phyloP scores from a whole-genome alignment of 495 filamentous ascomycete species.

The Hypoxylon subgilvum region DNA sequence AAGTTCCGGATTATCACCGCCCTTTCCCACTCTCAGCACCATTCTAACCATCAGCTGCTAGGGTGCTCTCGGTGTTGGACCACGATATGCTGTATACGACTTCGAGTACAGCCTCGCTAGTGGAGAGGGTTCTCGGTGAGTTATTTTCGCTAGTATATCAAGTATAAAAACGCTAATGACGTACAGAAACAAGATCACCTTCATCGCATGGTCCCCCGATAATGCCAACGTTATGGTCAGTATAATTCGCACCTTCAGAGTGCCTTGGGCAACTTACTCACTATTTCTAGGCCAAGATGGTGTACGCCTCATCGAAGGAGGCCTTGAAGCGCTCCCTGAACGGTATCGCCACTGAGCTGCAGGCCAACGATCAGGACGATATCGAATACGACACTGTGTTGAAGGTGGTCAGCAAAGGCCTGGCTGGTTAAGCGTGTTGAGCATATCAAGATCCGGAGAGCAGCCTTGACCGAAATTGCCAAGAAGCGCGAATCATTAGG shows the following conservation, averaged over 20 bases:
- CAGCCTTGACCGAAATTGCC: slow-evolving; percentile 18
- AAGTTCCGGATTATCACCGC: slow-evolving; percentile 19
- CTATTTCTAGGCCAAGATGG: slow-evolving; percentile 77
- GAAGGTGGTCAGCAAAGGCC: slow-evolving; percentile 78
- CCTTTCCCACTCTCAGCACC: background rate
- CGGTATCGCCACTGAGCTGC: slow-evolving; percentile 79
- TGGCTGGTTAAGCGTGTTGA: slow-evolving; percentile 45
- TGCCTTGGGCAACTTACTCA: background rate
- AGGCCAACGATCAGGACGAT: slow-evolving; percentile 91
- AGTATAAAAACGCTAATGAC: slow-evolving; percentile 23
- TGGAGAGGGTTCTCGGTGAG: slow-evolving; percentile 83
- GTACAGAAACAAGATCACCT: slow-evolving; percentile 89
- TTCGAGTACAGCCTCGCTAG: slow-evolving; percentile 80
- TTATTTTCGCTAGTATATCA: background rate
- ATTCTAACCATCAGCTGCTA: slow-evolving; percentile 35
- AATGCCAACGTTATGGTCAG: slow-evolving; percentile 81
- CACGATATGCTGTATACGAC: slow-evolving; percentile 91
- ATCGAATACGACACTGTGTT: slow-evolving; percentile 84
- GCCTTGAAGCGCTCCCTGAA: slow-evolving; percentile 85
- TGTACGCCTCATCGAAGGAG: slow-evolving; percentile 96
- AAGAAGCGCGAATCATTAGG: slow-evolving; percentile 24
- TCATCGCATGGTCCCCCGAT: slow-evolving; percentile 92
- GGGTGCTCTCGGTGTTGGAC: slow-evolving; percentile 71
- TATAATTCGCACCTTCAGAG: slow-evolving; percentile 27
- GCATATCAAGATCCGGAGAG: slow-evolving; percentile 11